Evolutionary conservation across 805 yeast genomes (phyloP), one percentile per base, ranked within the genome.

Genomic region (Cyberlindnera sargentensis): DNA sequence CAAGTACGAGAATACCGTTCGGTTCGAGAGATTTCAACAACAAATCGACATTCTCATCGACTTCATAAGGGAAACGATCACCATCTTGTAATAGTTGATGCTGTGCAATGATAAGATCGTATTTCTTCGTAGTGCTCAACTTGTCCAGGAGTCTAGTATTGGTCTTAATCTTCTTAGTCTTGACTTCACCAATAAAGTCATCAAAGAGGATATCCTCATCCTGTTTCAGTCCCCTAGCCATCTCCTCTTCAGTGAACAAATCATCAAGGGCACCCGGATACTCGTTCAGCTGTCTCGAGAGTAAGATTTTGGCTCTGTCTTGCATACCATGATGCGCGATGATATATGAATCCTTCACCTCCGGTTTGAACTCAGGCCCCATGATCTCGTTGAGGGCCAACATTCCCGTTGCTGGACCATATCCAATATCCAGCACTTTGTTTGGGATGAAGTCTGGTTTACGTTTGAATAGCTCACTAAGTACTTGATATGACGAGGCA

Each of bases 341-440:
- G 15, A 90, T 73, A 25, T 82, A 84, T 0, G 85, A 80, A 34
- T 86, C 88, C 53, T 86, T 86, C 10, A 67, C 66, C 20, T 65
- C 65, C 0, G 95, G 88, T 20, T 64, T 60, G 65, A 75, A 84
- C 0, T 72, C 72, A 3, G 72, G 72, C 0, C 85, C 89, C 79
- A 87, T 77, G 1, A 90, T 54, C 55, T 89, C 96, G 57, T 90
- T 87, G 41, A 89, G 67, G 0, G 95, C 98, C 11, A 90, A 65
- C 69, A 93, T 79, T 2, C 97, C 97, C 0, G 95, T 82, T 2
- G 88, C 91, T 1, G 99, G 98, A 0, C 99, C 98, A 57, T 73
- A 80, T 0, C 96, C 91, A 10, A 87, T 76, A 56, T 87, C 95
- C 40, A 93, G 67, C 0, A 93, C 76, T 5, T 76, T 67, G 28